These are phyloP conservation scores for Nadsonia starkeyi-henricii DNA, from an alignment of 1,139 yeast genomes.

Conservation along the genomic window DNA sequence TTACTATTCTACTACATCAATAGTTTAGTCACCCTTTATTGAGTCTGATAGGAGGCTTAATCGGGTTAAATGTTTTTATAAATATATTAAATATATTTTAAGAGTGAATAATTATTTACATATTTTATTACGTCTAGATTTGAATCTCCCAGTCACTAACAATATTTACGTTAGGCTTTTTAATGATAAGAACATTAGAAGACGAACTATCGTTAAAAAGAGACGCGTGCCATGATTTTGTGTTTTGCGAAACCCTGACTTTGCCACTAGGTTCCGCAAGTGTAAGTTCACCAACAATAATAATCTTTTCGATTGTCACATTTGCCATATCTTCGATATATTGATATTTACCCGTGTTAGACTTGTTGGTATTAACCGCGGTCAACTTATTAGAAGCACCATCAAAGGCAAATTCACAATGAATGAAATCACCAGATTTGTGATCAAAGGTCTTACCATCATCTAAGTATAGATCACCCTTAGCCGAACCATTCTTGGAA, in stretches of 20 bases:
- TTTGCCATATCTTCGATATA: slow-evolving; percentile 6
- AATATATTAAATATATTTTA: no score
- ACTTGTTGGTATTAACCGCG: slow-evolving; percentile 6
- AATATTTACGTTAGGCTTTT: slow-evolving; percentile 41
- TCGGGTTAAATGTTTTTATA: no score
- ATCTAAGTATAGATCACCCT: slow-evolving; percentile 55
- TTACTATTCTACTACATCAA: no score
- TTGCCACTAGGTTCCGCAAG: slow-evolving; percentile 8
- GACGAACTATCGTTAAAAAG: slow-evolving; percentile 11
- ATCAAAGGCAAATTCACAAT: slow-evolving; percentile 10
- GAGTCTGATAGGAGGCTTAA: no score
- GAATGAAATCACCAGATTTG: slow-evolving; percentile 16
- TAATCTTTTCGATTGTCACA: slow-evolving; percentile 40
- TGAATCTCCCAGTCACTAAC: slow-evolving; percentile 37
- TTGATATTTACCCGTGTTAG: not conserved
- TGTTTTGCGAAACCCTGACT: slow-evolving; percentile 27
- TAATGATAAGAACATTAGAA: slow-evolving; percentile 23
- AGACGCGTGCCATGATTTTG: slow-evolving; percentile 25
- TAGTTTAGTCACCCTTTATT: no score
- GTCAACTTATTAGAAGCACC: not conserved
- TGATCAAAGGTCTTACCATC: slow-evolving; percentile 72
- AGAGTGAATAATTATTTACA: no score
- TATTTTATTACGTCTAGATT: slow-evolving; percentile 8
- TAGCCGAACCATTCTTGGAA: slow-evolving; percentile 35
- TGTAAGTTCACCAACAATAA: slow-evolving; percentile 33